A percentile compares a stretch with the other conserved stretches of the same genome.
Conservation (phyloP, 331 rosid genomes). For the Stylosanthes scabra region DNA sequence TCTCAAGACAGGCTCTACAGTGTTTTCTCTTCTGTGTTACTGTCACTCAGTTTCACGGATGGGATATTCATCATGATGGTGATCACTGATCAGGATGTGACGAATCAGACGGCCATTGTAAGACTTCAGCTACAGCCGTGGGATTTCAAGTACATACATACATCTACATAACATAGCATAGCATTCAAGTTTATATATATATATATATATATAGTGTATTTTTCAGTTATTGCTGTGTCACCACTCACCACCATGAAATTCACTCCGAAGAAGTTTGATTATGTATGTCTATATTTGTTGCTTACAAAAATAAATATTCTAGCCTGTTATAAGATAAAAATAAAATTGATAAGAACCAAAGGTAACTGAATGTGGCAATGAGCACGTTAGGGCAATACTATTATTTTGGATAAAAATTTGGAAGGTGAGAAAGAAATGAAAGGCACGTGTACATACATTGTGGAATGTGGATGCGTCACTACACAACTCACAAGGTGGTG, state of each 20-base stretch:
- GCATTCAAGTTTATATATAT: neutral
- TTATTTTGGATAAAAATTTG: neutral
- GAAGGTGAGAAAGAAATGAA: neutral
- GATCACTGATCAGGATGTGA: conserved; percentile 5
- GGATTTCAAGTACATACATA: conserved; percentile 5
- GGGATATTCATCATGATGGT: neutral
- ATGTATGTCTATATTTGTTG: too few relatives aligned
- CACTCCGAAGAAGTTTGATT: conserved; percentile 6
- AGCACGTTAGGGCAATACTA: too few relatives aligned
- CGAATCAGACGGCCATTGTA: conserved; percentile 30
- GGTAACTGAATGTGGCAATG: too few relatives aligned
- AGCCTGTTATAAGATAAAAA: too few relatives aligned
- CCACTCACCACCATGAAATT: neutral
- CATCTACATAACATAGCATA: neutral
- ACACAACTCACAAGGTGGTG: conserved; percentile 30
- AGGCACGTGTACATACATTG: conserved; percentile 39
- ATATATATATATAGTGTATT: neutral
- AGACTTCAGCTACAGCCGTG: neutral
- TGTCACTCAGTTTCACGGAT: neutral
- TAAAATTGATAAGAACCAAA: too few relatives aligned
- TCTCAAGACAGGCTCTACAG: neutral
- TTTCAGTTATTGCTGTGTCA: neutral
- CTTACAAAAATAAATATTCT: too few relatives aligned
- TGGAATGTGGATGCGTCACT: conserved; percentile 1
- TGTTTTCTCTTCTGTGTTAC: neutral